Evolutionary conservation across 176 grass and related monocot genomes (phyloP), one percentile per base, ranked within the genome.

Genomic region (Pontederia crassipes): DNA sequence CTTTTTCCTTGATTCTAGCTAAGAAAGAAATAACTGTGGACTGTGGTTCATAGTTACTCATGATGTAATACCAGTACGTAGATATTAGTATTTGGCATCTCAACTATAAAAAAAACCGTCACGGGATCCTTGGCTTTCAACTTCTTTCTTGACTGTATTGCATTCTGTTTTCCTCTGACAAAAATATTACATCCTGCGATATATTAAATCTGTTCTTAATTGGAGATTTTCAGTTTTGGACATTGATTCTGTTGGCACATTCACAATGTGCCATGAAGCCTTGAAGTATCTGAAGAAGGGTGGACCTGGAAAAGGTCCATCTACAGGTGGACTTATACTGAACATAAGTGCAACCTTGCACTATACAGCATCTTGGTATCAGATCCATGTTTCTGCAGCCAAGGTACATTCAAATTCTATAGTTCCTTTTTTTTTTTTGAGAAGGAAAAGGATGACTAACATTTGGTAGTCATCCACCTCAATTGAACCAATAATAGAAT

Each of bases 261-360:
- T 83, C 67, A 88, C 93, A 3, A 90, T 97, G 87, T 78, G 76
- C 35, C 79, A 97, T 58, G 93, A 97, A 79, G 87, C 87, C 10
- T 55, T 97, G 10, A 97, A 85, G 63, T 91, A 91, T 74, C 78
- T 97, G 12, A 90, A 88, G 77, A 91, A 85, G 55, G 84, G 92
- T 8, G 86, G 70, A 12, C 78, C 56, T 9, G 92, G 92, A 29
- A 82, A 77, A 68, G 73, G 58, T n/a, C 75, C 81, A 28, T 81
- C 75, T 8, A 75, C 64, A 28, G 84, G 87, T 35, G 92, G 87
- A 54, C 75, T 91, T 50, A 97, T 97, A 69, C 67, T 97, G 50
- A 91, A 97, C 75, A 97, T 97, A 52, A 97, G 92, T 51, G 87
- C 87, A 26, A 97, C 87, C 35, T 57, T 88, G 72, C 92, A 97